Evolutionary conservation across 2,329 filamentous ascomycete species (phyloP), one percentile per base, ranked within the genome.

Genomic region (Ploettnerulaceae sp.): DNA sequence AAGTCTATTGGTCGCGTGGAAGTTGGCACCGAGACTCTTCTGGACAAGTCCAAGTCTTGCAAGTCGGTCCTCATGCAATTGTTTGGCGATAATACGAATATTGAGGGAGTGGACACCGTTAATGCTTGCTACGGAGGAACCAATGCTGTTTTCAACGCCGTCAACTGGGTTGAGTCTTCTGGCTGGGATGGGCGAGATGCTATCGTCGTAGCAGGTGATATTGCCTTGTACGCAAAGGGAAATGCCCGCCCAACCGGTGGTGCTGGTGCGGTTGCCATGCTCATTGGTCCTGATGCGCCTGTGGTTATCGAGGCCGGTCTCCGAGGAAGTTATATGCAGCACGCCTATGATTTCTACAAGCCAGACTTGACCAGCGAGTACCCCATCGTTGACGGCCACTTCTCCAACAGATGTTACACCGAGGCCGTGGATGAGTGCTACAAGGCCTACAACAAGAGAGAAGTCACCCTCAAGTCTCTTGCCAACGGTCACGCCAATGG

Each of bases 311-410:
- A 91, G 71, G 80, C 86, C 41, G 87, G 87, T 64, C 79, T 89
- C 64, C 82, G 86, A 63, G 86, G 84, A 64, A 82, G 75, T 61
- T 89, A 87, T 74, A 84, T 90, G 81, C 76, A 82, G 67, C 86
- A 91, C 71, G 83, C 82, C 60, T 93, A 91, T 69, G 86, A 91
- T 69, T 91, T 91, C 68, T 91, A 89, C 81, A 91, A 91, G 81
- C 86, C 86, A 62, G 86, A 91, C 69, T 74, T 91, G 57, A 86
- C 86, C 63, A 88, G 83, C 77, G 86, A 91, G 71, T 91, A 91
- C 72, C 86, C 86, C 55, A 82, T 87, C 63, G 86, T 91, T 48
- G 86, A 91, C 61, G 86, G 86, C 51, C 86, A 90, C 68, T 89
- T 82, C 76, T 91, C 86, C 38, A 68, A 89, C 66, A 84, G 73